phyloP scores from a whole-genome alignment of 78 protist species.

The Dictyostelium firmibasis region DNA sequence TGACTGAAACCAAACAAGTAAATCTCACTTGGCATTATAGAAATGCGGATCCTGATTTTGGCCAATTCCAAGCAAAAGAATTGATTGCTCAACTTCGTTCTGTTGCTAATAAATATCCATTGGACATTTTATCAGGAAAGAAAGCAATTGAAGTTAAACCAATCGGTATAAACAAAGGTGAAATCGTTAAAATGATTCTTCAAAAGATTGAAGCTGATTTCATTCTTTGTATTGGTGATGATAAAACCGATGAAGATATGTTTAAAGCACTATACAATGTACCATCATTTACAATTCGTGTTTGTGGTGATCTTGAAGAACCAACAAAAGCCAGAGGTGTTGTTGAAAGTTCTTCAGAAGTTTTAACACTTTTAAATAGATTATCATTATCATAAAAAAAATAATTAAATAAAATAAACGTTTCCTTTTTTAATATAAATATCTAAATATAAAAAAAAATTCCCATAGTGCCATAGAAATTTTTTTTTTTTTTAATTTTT shows the following conservation, averaged over 20 bases:
- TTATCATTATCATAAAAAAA: slow-evolving; percentile 5
- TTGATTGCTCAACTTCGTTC: slow-evolving; percentile 59
- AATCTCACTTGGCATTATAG: slow-evolving; percentile 81
- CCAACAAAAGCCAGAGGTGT: slow-evolving; percentile 30
- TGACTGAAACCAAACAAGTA: slow-evolving; percentile 60
- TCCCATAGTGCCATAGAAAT: no score
- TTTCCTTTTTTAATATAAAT: not conserved
- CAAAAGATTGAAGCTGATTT: slow-evolving; percentile 20
- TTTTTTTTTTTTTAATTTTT: not conserved
- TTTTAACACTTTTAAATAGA: not conserved
- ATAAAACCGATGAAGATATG: slow-evolving; percentile 81
- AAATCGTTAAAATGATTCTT: slow-evolving; percentile 41
- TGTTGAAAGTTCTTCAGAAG: not conserved
- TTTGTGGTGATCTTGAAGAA: slow-evolving; percentile 6
- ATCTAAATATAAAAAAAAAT: not conserved
- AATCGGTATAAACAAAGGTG: slow-evolving; percentile 75
- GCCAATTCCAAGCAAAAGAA: slow-evolving; percentile 73
- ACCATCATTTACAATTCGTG: slow-evolving; percentile 10
- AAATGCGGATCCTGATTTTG: slow-evolving; percentile 87
- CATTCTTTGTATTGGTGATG: slow-evolving; percentile 74
- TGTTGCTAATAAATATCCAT: slow-evolving; percentile 46
- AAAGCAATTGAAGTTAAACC: slow-evolving; percentile 81
- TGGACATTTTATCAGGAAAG: slow-evolving; percentile 62
- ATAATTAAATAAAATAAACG: not conserved
- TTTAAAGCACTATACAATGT: slow-evolving; percentile 20